phyloP scores from a whole-genome alignment of 805 yeast genomes.

The Barnettozyma salicaria region DNA sequence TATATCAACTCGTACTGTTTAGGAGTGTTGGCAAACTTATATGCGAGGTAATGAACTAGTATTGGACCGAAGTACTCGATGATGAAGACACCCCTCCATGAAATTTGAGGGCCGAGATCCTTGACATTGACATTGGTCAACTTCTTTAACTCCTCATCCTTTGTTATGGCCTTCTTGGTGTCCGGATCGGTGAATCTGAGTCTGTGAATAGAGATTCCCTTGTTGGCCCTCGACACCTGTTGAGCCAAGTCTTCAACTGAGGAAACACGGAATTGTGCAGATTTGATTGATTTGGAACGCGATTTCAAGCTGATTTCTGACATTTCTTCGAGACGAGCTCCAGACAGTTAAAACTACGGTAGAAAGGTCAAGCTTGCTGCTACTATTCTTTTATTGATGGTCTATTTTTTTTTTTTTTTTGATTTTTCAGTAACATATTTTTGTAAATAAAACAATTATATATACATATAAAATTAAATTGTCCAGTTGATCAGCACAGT shows the following conservation, averaged over 20 bases:
- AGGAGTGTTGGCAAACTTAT: constrained; percentile 31
- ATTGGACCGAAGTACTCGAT: constrained; percentile 90
- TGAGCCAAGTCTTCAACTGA: constrained; percentile 38
- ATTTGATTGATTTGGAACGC: constrained; percentile 53
- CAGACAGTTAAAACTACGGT: neutral
- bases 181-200: constrained; percentile 41
- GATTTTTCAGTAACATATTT: no score
- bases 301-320: constrained; percentile 42
- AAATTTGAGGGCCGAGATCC: constrained; percentile 89
- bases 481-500: no score
- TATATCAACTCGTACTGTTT: constrained; percentile 28
- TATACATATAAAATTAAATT: no score
- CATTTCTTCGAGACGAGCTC: constrained; percentile 7
- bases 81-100: constrained; percentile 86
- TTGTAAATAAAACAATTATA: no score
- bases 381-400: neutral
- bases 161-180: constrained; percentile 16
- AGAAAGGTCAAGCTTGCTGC: neutral
- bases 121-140: constrained; percentile 50
- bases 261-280: constrained; percentile 25
- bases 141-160: constrained; percentile 15
- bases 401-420: no score
- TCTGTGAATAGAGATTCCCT: constrained; percentile 41
- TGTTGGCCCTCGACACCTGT: constrained; percentile 40
- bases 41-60: constrained; percentile 67